These are phyloP conservation scores for Skeletonema tropicum DNA, from an alignment of 108 stramenopile genomes.

Conservation along the genomic window DNA sequence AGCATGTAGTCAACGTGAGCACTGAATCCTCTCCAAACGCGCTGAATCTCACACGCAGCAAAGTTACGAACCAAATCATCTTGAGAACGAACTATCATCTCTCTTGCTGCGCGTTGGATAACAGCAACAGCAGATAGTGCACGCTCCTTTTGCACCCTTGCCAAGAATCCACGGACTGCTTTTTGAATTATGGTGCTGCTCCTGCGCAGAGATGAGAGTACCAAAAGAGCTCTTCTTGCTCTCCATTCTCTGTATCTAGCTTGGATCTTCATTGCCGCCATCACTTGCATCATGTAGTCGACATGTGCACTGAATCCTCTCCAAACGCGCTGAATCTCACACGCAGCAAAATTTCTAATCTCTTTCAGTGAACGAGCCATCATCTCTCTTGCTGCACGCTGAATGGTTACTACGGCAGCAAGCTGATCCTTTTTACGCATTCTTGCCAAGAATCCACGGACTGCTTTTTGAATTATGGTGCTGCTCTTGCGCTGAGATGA, in stretches of 20 bases:
- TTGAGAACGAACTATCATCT: constrained; percentile 15
- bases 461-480: constrained; percentile 31
- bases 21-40: constrained; percentile 70
- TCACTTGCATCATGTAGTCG: constrained; percentile 17
- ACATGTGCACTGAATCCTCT: constrained; percentile 32
- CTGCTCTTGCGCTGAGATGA: constrained; percentile 4
- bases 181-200: constrained; percentile 31
- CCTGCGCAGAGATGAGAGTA: background rate
- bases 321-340: constrained; percentile 42
- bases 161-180: constrained; percentile 38
- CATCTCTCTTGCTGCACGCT: constrained; percentile 11
- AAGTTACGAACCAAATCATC: constrained; percentile 25
- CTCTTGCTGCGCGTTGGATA: constrained; percentile 7
- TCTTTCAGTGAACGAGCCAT: constrained; percentile 2
- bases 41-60: constrained; percentile 74
- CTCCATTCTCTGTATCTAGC: background rate
- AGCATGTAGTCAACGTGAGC: constrained; percentile 42
- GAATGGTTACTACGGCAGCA: background rate
- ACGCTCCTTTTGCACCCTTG: constrained; percentile 7
- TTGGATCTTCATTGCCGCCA: constrained; percentile 44
- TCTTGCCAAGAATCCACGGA: constrained; percentile 40
- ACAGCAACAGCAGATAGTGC: background rate
- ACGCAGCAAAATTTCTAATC: constrained; percentile 28
- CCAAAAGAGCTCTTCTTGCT: background rate
- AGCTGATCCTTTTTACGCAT: background rate